Base-by-base conservation (phyloP, 2,329 filamentous ascomycete genomes). In the Hypoxylon sp. region DNA sequence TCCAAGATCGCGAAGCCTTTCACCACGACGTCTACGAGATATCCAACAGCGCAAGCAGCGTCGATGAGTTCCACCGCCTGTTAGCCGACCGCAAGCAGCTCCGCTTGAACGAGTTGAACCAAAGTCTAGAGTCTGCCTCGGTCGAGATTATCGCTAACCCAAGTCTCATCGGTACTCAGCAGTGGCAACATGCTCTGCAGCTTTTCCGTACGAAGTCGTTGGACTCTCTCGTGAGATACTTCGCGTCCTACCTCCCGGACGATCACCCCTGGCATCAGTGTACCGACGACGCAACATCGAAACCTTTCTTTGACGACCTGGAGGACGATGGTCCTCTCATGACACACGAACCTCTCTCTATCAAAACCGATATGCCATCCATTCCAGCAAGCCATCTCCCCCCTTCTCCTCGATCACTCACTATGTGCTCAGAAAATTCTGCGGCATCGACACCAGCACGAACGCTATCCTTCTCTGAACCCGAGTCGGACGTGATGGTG, bases 1-100 rank as follows among this genome's bases (percentile, higher is more conserved):
- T 88, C 29, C 86, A 87, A 73, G 86, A 88, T 76, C 83, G 85
- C 69, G 84, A 87, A 67, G 86, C 86, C 55, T 88, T 88, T 66
- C 85, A 88, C 74, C 84, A 87, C 75, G 86, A 88, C 73, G 86
- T 88, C 68, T 86, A 78, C 78, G 86, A 88, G 76, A 82, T 88
- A 52, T 86, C 86, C 34, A 80, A 78, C 73, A 77, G 81, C 56
- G 86, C 86, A 57, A 77, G 78, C 59, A 81, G 82, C n/a, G 66
- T 78, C 58, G 83, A 83, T 48, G 84, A 88, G 71, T 87, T 88
- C 71, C 84, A 88, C 71, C 79, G 77, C 47, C 76, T 87, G 61
- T 81, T 88, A 76, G 81, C 82, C 65, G 78, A 82, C 55, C 86
- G 86, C 70, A 86, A 84, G 77, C 78, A 82, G 30, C 81, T 84